These are phyloP conservation scores for Diaporthe sp. DNA, from an alignment of 2,329 filamentous ascomycete species.

Conservation along the genomic window DNA sequence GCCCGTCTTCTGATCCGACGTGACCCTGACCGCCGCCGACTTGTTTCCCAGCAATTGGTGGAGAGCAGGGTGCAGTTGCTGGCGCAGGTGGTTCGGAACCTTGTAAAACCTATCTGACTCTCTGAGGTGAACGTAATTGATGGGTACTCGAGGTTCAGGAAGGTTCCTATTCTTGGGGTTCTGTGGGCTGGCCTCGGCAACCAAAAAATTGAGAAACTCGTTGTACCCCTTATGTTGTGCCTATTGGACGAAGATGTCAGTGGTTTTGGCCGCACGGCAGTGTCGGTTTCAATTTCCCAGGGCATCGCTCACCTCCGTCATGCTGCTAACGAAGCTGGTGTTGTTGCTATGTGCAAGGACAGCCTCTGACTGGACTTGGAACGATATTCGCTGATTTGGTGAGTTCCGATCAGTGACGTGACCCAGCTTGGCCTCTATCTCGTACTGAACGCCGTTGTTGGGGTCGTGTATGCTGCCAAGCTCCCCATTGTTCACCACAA, in stretches of 20 bases:
- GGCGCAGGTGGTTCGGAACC: conserved; percentile 68
- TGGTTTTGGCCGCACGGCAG: not conserved
- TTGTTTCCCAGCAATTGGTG: conserved; percentile 67
- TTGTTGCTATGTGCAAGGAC: conserved; percentile 71
- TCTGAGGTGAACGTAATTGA: conserved; percentile 84
- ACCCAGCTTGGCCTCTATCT: conserved; percentile 95
- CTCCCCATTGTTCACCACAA: conserved; percentile 76
- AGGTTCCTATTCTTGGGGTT: conserved; percentile 56
- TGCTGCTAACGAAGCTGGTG: conserved; percentile 83
- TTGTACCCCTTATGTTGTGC: conserved; percentile 86
- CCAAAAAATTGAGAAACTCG: conserved; percentile 80
- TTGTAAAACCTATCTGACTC: conserved; percentile 89
- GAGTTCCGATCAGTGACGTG: conserved; percentile 79
- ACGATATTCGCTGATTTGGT: conserved; percentile 71
- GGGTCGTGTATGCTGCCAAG: conserved; percentile 69
- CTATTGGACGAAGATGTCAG: conserved; percentile 53
- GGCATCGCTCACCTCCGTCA: conserved; percentile 78
- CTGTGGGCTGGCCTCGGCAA: conserved; percentile 67
- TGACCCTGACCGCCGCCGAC: conserved; percentile 75
- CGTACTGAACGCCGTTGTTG: conserved; percentile 72
- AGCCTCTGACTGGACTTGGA: conserved; percentile 77
- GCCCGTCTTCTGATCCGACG: conserved; percentile 77
- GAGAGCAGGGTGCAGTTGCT: conserved; percentile 72
- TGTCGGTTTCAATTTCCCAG: not conserved
- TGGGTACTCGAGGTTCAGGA: conserved; percentile 63